phyloP scores from a whole-genome alignment of 75 land plant genomes.

The Chamaecyparis obtusa region DNA sequence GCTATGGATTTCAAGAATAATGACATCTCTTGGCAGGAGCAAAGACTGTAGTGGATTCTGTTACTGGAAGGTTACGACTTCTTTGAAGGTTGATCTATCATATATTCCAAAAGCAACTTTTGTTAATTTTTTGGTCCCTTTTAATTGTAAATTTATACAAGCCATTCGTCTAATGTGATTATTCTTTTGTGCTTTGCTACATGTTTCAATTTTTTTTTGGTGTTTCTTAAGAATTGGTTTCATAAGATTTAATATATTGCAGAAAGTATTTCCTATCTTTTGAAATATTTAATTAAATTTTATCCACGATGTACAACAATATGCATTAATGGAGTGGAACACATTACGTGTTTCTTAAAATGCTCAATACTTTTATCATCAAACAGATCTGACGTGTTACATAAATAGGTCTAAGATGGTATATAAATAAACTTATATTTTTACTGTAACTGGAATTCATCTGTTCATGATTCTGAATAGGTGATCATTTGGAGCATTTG shows the following conservation, averaged over 20 bases:
- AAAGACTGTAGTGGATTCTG: slow-evolving; percentile 38
- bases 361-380: neutral
- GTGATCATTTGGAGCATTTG: neutral
- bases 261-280: neutral
- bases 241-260: neutral
- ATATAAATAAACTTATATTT: neutral
- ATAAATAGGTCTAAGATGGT: neutral
- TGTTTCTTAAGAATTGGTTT: neutral
- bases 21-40: slow-evolving; percentile 17
- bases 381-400: neutral
- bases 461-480: neutral
- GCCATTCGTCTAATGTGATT: neutral
- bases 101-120: neutral
- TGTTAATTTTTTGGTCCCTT: neutral
- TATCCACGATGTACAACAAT: neutral
- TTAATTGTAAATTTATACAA: neutral
- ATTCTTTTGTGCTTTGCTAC: neutral
- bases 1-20: neutral
- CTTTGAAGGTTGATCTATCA: slow-evolving; percentile 19
- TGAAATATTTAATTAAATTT: neutral
- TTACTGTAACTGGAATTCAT: neutral
- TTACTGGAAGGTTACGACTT: slow-evolving; percentile 48
- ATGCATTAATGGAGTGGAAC: neutral
- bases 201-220: neutral
- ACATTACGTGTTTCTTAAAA: neutral